Evolutionary conservation across 2,329 filamentous ascomycete genomes (phyloP).

Genomic region (Diaporthe ilicicola): DNA sequence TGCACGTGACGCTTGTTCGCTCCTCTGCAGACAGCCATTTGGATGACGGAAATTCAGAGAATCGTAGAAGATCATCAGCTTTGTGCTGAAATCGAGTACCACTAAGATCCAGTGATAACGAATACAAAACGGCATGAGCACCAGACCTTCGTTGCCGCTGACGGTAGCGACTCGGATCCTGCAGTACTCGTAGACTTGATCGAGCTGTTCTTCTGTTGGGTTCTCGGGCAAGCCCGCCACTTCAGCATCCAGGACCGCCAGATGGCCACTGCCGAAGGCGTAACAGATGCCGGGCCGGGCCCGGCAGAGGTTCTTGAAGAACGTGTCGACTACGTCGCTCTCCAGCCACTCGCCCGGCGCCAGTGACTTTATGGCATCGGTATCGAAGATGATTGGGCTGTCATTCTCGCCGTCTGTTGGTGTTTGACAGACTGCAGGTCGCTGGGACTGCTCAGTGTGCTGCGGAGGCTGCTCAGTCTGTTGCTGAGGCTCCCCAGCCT

Average conservation of each 20-base stretch:
- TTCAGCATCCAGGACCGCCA: neutral
- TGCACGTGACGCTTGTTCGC: too few relatives aligned
- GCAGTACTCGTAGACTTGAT: neutral
- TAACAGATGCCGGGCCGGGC: neutral
- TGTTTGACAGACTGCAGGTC: too few relatives aligned
- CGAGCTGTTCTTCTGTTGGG: too few relatives aligned
- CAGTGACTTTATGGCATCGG: too few relatives aligned
- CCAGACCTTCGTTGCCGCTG: neutral
- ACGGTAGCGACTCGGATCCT: neutral
- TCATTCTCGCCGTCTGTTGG: too few relatives aligned
- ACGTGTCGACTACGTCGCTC: neutral
- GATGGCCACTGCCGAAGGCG: neutral
- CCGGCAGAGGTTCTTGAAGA: neutral
- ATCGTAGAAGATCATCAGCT: neutral
- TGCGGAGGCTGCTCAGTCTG: too few relatives aligned
- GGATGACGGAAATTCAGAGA: neutral
- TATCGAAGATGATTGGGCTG: too few relatives aligned
- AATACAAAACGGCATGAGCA: slow-evolving; percentile 2
- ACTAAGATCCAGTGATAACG: neutral
- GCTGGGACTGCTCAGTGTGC: too few relatives aligned
- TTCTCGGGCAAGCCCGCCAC: too few relatives aligned
- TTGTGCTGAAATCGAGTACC: neutral
- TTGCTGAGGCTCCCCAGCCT: too few relatives aligned
- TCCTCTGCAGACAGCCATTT: too few relatives aligned
- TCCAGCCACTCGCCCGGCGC: neutral